A percentile compares a stretch with the other conserved stretches of the same genome.
Conservation (phyloP, 768 basidiomycete genomes). For the Lentinula sp. region DNA sequence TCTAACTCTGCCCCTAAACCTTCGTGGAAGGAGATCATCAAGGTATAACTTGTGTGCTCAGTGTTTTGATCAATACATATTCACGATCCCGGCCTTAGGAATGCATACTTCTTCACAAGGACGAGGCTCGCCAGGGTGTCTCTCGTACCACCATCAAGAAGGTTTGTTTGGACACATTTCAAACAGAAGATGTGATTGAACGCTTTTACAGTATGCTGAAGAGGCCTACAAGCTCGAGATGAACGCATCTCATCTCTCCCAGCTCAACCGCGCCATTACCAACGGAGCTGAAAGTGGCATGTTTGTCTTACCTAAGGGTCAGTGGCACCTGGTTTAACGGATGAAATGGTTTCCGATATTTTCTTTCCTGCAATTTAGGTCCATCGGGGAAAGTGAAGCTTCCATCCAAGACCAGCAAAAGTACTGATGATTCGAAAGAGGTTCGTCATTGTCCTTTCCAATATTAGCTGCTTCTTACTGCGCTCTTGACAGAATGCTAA, state of each 20-base stretch:
- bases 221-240: conserved; percentile 75
- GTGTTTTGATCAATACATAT: not conserved
- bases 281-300: conserved; percentile 51
- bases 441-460: not conserved
- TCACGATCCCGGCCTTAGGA: conserved; percentile 39
- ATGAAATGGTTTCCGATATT: too few relatives aligned
- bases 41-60: conserved; percentile 21
- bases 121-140: conserved; percentile 65
- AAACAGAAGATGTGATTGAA: conserved; percentile 12
- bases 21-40: conserved; percentile 53
- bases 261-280: conserved; percentile 70
- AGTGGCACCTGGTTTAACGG: not conserved
- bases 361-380: conserved; percentile 15
- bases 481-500: conserved; percentile 36
- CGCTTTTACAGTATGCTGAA: conserved; percentile 61
- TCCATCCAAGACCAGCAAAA: conserved; percentile 45
- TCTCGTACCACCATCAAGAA: conserved; percentile 80
- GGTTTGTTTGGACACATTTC: conserved; percentile 31
- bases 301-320: conserved; percentile 27
- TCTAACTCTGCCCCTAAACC: conserved; percentile 29
- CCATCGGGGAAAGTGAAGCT: conserved; percentile 63
- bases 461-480: conserved; percentile 3
- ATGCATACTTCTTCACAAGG: conserved; percentile 60
- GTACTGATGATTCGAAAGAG: conserved; percentile 18
- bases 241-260: conserved; percentile 57